Evolutionary conservation across 208 protist species (phyloP), one percentile per base, ranked within the genome.

Genomic region (Tetramitus jugosus): DNA sequence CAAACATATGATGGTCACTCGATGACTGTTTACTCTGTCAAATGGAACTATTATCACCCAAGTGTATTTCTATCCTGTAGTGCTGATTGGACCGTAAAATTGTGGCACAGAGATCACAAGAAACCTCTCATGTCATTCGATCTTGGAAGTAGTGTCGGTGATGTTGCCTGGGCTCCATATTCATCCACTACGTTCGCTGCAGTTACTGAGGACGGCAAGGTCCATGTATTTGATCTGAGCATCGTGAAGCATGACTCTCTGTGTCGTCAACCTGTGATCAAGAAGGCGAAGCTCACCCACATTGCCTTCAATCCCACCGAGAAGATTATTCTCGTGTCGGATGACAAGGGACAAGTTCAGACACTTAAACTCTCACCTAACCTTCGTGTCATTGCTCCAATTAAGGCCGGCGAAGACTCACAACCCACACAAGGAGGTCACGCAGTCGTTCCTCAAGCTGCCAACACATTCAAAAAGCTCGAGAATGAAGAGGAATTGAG

Each of bases 81-180:
- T 2, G 93, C 93, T 0, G 96, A 98, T 85, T 98, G 96, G 96
- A 96, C 92, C 14, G 92, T 98, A 29, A 97, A 96, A 83, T 81
- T 98, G 56, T 98, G 95, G 94, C 89, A 97, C 60, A 88, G 91
- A 76, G 88, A 77, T 31, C 89, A 84, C 29, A 86, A 82, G 1
- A 79, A 86, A 60, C 92, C 96, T 37, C 82, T 98, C 13, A 81
- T 97, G 71, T 90, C 89, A n/a, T 98, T 97, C 81, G 94, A 98
- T 84, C 89, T 98, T 37, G 92, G 90, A 74, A 93, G 93, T 79
- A 81, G 90, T 52, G 95, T 98, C 7, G 94, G 94, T 42, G 95
- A 98, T 74, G 87, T 97, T 10, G 92, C 90, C 33, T 98, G 96
- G 96, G 86, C 95, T 17, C 96, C 95, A n/a, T 97, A 95, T 33